Conservation (phyloP, 192 early-diverging fungal species). For the Chytriomyces hyalinus region DNA sequence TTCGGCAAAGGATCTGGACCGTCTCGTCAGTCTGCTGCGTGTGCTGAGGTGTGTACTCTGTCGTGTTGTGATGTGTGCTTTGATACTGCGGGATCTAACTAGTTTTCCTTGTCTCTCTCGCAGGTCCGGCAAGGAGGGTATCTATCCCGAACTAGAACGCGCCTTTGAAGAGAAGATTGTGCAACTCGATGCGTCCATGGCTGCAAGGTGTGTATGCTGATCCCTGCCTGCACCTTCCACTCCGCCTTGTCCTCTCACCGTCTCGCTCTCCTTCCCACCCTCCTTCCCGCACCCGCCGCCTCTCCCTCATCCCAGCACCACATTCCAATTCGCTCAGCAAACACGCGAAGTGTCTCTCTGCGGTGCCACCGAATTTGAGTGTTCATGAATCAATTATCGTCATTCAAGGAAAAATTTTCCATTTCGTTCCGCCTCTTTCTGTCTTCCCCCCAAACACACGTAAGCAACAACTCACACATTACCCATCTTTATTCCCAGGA, state of each 20-base stretch:
- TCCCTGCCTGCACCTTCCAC: not conserved
- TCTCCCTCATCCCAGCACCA: not conserved
- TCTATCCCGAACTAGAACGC: constrained; percentile 43
- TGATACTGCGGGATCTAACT: not conserved
- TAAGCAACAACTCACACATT: no score
- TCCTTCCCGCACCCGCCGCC: not conserved
- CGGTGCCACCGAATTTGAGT: no score
- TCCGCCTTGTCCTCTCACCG: no score
- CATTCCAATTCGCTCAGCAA: no score
- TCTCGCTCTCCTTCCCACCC: not conserved
- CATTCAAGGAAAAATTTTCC: not conserved
- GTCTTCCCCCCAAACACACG: not conserved
- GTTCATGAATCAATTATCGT: not conserved
- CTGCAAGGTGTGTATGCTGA: not conserved
- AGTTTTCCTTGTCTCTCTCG: not conserved
- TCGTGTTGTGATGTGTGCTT: not conserved
- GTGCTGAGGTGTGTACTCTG: constrained; percentile 13
- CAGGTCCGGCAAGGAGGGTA: constrained; percentile 44
- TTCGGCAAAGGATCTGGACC: not conserved
- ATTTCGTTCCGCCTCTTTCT: no score
- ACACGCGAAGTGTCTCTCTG: no score
- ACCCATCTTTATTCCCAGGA: not conserved
- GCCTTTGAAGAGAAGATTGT: constrained; percentile 33
- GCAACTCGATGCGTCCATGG: constrained; percentile 15
- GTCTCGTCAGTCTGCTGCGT: constrained; percentile 16